Evolutionary conservation across 352 stramenopile genomes (phyloP).

Genomic region (Pythium sukuiense): DNA sequence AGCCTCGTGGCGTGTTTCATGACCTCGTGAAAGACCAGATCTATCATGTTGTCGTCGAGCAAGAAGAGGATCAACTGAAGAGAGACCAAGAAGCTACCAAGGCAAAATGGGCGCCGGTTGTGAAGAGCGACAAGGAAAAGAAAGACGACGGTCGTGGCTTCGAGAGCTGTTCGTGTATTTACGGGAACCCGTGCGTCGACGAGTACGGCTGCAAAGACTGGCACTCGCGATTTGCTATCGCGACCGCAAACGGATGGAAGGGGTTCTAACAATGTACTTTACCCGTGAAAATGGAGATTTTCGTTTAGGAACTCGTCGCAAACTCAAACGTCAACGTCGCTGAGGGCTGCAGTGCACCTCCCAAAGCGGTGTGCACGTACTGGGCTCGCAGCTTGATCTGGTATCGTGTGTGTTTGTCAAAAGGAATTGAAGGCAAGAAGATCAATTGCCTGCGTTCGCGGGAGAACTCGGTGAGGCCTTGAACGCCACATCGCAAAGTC

Average conservation of each 20-base stretch:
- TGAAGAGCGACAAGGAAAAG: slow-evolving; percentile 39
- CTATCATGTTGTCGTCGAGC: slow-evolving; percentile 86
- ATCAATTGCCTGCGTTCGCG: slow-evolving; percentile 14
- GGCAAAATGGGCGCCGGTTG: slow-evolving; percentile 41
- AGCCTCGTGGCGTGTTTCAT: slow-evolving; percentile 70
- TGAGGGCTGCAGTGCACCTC: slow-evolving; percentile 4
- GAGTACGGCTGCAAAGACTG: slow-evolving; percentile 90
- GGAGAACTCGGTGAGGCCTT: slow-evolving; percentile 27
- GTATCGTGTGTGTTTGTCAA: slow-evolving; percentile 38
- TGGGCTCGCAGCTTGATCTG: slow-evolving; percentile 33
- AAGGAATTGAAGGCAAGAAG: slow-evolving; percentile 38
- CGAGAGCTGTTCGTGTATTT: slow-evolving; percentile 88
- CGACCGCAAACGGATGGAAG: slow-evolving; percentile 89
- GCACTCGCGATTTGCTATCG: slow-evolving; percentile 80
- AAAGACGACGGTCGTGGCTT: slow-evolving; percentile 68
- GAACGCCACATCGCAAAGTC: slow-evolving; percentile 22
- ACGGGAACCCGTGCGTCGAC: slow-evolving; percentile 89
- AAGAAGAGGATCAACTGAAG: slow-evolving; percentile 68
- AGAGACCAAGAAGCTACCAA: slow-evolving; percentile 66
- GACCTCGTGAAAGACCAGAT: slow-evolving; percentile 59
- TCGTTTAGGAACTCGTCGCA: slow-evolving; percentile 9
- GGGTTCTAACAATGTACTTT: slow-evolving; percentile 39
- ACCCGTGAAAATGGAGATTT: not conserved
- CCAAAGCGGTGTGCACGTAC: slow-evolving; percentile 31
- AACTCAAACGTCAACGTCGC: slow-evolving; percentile 28